These are phyloP conservation scores for Ceratocystis destructans DNA, from an alignment of 2,329 filamentous ascomycete genomes.

Conservation along the genomic window DNA sequence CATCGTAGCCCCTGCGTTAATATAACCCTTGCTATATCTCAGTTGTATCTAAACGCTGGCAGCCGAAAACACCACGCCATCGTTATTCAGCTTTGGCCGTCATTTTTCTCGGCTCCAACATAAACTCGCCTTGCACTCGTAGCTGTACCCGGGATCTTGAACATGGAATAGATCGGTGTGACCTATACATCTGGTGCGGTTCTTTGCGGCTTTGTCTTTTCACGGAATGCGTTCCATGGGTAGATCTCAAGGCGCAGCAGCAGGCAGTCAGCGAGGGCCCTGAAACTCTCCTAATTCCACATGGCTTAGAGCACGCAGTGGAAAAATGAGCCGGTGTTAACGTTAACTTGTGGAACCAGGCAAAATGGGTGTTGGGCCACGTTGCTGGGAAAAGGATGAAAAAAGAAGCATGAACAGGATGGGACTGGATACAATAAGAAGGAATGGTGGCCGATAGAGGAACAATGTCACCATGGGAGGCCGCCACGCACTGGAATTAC, in stretches of 20 bases:
- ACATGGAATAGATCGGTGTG: background rate
- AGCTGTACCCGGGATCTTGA: background rate
- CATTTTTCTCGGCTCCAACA: background rate
- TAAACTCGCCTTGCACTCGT: background rate
- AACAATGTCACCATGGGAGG: background rate
- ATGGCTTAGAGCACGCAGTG: background rate
- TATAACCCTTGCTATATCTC: background rate
- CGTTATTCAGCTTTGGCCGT: background rate
- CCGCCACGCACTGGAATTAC: background rate
- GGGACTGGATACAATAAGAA: background rate
- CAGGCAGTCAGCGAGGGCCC: background rate
- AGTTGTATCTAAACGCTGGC: too few species aligned
- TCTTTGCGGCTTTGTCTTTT: background rate
- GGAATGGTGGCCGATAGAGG: background rate
- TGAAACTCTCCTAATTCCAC: background rate
- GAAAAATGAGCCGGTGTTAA: background rate
- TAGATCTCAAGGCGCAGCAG: constrained; percentile 3
- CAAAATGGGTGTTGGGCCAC: background rate
- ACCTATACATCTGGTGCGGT: background rate
- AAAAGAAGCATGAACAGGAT: background rate
- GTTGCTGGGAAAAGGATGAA: background rate
- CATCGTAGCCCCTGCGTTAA: background rate
- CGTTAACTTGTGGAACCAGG: background rate
- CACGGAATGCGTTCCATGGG: background rate
- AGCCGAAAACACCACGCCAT: too few species aligned